Evolutionary conservation across 2,329 filamentous ascomycete genomes (phyloP).

Genomic region (Capronia coronata): DNA sequence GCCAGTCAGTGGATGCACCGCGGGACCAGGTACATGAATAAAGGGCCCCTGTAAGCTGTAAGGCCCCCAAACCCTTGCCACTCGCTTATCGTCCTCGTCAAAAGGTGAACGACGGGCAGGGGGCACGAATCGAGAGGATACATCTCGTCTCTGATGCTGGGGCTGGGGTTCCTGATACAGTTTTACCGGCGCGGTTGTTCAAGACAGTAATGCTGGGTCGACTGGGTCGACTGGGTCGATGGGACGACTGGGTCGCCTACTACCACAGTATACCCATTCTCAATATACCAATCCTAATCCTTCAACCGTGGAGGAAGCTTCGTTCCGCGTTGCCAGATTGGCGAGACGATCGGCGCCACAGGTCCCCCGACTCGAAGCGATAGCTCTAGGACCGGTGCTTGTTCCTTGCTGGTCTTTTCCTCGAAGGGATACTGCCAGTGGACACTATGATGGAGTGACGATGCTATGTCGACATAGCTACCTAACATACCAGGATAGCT

Average conservation of each 20-base stretch:
- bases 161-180: too few relatives aligned
- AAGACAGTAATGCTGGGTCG: too few relatives aligned
- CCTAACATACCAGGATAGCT: not conserved
- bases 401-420: too few relatives aligned
- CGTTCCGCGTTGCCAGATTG: not conserved
- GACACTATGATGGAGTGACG: not conserved
- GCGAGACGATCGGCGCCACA: not conserved
- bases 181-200: too few relatives aligned
- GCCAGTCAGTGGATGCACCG: too few relatives aligned
- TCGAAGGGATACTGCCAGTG: too few relatives aligned
- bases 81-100: constrained; percentile 2
- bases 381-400: too few relatives aligned
- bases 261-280: too few relatives aligned
- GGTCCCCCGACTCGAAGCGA: not conserved
- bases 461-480: not conserved
- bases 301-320: not conserved
- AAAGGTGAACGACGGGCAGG: not conserved
- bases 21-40: not conserved
- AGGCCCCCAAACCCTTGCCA: not conserved
- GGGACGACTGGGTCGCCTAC: too few relatives aligned
- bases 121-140: not conserved
- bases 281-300: too few relatives aligned
- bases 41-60: not conserved
- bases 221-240: too few relatives aligned
- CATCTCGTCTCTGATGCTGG: not conserved